These are phyloP conservation scores for Quercus bicolor DNA, from an alignment of 306 rosid genomes.

Conservation along the genomic window DNA sequence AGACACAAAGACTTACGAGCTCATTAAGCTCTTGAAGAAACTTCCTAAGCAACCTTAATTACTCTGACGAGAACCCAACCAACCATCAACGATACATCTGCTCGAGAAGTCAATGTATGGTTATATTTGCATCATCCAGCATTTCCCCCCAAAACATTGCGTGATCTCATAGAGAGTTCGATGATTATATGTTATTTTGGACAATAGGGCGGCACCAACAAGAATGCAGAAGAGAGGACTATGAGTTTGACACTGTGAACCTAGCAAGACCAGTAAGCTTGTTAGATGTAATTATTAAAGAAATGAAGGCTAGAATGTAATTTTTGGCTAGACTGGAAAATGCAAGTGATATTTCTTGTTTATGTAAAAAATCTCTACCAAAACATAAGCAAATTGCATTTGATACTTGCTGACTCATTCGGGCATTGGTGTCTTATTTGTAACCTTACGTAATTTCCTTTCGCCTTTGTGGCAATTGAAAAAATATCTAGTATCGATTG, in stretches of 20 bases:
- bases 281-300: not conserved
- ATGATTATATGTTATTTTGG: not conserved
- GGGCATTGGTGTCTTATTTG: no score
- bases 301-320: not conserved
- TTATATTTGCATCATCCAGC: not conserved
- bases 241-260: not conserved
- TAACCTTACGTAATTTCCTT: no score
- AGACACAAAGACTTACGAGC: conserved; percentile 62
- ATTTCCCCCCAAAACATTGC: not conserved
- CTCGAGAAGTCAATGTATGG: not conserved
- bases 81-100: conserved; percentile 2
- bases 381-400: no score
- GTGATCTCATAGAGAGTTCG: not conserved
- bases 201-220: not conserved
- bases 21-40: conserved; percentile 72
- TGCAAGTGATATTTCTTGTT: no score
- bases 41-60: conserved; percentile 34
- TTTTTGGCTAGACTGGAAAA: no score
- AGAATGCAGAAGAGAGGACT: not conserved
- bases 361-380: no score
- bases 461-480: no score
- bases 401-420: no score
- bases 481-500: no score
- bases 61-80: not conserved
- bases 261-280: not conserved